These are phyloP conservation scores for Colletotrichum siamense DNA, from an alignment of 2,329 filamentous ascomycete species.

Conservation along the genomic window DNA sequence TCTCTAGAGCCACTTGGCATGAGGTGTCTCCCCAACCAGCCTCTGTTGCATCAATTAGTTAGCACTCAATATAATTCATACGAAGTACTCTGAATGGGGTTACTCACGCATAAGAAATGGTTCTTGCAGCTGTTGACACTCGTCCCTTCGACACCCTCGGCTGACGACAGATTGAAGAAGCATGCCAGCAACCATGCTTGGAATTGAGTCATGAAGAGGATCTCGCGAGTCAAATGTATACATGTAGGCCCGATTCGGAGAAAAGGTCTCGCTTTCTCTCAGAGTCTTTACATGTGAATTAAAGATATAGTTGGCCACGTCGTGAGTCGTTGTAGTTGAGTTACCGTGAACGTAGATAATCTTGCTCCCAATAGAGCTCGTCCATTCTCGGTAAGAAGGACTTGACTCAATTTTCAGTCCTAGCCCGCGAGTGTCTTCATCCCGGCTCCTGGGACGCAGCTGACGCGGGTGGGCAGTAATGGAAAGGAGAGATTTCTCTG, in stretches of 20 bases:
- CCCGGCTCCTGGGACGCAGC: background rate
- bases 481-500: background rate
- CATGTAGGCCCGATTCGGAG: background rate
- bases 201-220: background rate
- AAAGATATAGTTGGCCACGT: background rate
- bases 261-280: background rate
- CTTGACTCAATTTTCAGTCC: background rate
- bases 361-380: background rate
- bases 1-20: background rate
- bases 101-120: background rate
- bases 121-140: background rate
- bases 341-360: background rate
- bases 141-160: background rate
- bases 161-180: background rate
- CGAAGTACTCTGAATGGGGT: background rate
- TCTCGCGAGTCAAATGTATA: background rate
- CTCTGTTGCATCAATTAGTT: background rate
- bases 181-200: background rate
- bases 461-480: background rate
- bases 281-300: background rate
- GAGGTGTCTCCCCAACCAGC: background rate
- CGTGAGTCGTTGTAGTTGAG: background rate
- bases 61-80: background rate
- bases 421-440: background rate
- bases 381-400: background rate